Percentiles rank a stretch among this genome's conserved stretches.
Conservation (phyloP, 2,329 filamentous ascomycete genomes). For the Phyllosticta capitalensis region DNA sequence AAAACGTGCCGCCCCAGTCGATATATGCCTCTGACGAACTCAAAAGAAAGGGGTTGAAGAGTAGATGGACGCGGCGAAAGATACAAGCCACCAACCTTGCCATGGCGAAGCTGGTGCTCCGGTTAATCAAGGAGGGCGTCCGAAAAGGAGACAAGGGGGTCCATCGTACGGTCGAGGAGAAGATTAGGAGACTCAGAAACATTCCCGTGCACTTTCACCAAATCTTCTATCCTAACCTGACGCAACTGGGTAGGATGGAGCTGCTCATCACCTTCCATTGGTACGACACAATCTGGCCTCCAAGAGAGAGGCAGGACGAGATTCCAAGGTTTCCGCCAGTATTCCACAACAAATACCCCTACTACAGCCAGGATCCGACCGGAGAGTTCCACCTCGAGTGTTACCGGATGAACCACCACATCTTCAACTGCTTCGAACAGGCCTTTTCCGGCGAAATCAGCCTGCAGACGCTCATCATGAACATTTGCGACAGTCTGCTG, state of each 20-base stretch:
- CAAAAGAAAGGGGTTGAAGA: conserved; percentile 22
- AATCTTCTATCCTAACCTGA: not conserved
- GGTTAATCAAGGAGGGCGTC: conserved; percentile 20
- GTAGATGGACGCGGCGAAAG: conserved; percentile 34
- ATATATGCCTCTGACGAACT: conserved; percentile 30
- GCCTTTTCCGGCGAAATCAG: conserved; percentile 2
- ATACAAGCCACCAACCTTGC: conserved; percentile 31
- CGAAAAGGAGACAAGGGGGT: not conserved
- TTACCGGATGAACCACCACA: conserved; percentile 22
- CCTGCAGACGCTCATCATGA: conserved; percentile 19
- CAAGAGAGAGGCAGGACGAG: not conserved
- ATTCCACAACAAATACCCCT: conserved; percentile 13
- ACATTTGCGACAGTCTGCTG: conserved; percentile 56
- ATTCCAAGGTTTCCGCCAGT: not conserved
- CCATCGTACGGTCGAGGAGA: not conserved
- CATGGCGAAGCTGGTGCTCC: conserved; percentile 31
- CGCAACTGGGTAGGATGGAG: not conserved
- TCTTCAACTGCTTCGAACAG: conserved; percentile 18
- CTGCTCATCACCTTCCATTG: not conserved
- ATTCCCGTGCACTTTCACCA: not conserved
- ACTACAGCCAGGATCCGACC: conserved; percentile 30
- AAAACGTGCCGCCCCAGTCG: conserved; percentile 36
- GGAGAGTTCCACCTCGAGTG: conserved; percentile 25
- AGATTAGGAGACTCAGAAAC: not conserved
- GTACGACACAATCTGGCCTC: not conserved